Evolutionary conservation across 768 basidiomycete species (phyloP), one percentile per base, ranked within the genome.

Genomic region (Collybia sp.): DNA sequence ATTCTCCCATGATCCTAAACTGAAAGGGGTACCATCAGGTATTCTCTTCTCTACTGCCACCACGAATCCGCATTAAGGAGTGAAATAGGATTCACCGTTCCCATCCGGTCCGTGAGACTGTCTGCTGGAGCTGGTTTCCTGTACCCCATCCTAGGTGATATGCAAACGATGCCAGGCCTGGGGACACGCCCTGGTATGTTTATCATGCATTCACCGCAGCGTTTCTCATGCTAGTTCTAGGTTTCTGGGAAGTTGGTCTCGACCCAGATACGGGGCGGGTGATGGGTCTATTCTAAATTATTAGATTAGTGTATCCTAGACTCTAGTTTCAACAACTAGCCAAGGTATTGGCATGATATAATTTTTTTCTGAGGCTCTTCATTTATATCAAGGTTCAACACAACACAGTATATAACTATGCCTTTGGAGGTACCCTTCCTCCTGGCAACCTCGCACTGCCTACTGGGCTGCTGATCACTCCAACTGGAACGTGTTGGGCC

Each of bases 131-230:
- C 94, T 47, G 91, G 91, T 18, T 97, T 98, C 83, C 68, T 98
- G 52, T 96, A 94, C 66, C 94, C 95, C 17, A 79, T 97, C 51
- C 75, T 89, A n/a, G 91, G 89, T 33, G 92, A 94, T 63, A 97
- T 99, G 90, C 88, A 91, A 64, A 97, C 93, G 46, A 95, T 99
- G 92, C 95, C 95, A 37, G 95, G 93, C 54, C 78, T 96, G 35
- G 90, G 85, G 18, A 96, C 92, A 48, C 83, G 93, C 49, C 93
- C 93, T 63, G 90, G 88, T 82, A 47, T 54, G 68, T 49, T 30
- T 18, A 48, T 3, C 34, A 13, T 18, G 18, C 33, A 6, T 30
- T 18, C 12, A 33, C 6, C 50, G 45, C 52, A 57, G 6, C 19
- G 36, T 49, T 44, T 35, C 50, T 43, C 40, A 47, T 6, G 37